Evolutionary conservation across 352 stramenopile genomes (phyloP).

Genomic region (Phytophthora hybrid): DNA sequence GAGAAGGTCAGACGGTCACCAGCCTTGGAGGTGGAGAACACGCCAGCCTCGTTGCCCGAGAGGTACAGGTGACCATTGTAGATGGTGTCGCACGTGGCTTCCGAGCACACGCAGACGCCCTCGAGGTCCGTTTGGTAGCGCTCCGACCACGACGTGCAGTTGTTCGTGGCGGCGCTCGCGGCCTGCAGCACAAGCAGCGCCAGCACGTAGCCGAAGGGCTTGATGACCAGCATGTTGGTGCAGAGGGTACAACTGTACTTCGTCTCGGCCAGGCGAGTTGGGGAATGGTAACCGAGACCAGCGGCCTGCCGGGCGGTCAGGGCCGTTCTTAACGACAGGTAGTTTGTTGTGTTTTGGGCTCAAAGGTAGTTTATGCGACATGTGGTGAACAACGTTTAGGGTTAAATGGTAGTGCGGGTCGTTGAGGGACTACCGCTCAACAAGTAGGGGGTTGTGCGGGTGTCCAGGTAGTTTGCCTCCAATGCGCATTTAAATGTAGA

Average conservation of each 20-base stretch:
- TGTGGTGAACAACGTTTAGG: no score
- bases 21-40: constrained; percentile 62
- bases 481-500: no score
- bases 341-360: no score
- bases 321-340: no score
- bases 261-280: constrained; percentile 31
- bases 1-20: constrained; percentile 60
- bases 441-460: no score
- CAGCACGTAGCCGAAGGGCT: constrained; percentile 28
- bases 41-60: constrained; percentile 44
- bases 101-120: constrained; percentile 63
- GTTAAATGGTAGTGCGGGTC: no score
- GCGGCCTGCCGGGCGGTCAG: not conserved
- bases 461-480: no score
- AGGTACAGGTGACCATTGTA: constrained; percentile 58
- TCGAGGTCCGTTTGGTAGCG: constrained; percentile 57
- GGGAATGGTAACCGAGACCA: constrained; percentile 22
- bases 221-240: constrained; percentile 34
- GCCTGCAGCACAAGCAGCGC: constrained; percentile 22
- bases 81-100: constrained; percentile 59
- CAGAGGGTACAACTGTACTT: constrained; percentile 4
- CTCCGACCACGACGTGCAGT: constrained; percentile 53
- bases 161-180: constrained; percentile 28
- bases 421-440: no score
- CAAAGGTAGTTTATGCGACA: no score